A percentile compares a stretch with the other conserved stretches of the same genome.
Conservation (phyloP, 2,329 filamentous ascomycete species). For the Thyridium curvatum region DNA sequence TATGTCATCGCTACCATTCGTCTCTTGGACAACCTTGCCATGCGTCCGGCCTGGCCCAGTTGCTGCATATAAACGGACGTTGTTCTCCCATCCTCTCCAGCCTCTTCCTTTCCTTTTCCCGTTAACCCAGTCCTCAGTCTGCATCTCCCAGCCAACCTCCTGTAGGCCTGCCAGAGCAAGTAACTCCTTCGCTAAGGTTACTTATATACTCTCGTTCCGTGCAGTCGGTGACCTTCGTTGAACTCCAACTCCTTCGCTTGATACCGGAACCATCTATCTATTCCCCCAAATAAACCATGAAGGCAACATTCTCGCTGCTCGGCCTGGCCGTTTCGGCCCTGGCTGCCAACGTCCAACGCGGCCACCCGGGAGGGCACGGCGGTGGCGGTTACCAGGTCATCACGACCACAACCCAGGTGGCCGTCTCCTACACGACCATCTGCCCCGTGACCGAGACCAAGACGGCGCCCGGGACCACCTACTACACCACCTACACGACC, state of each 20-base stretch:
- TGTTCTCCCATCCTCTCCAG: constrained; percentile 4
- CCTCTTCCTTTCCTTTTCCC: constrained; percentile 8
- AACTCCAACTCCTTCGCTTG: constrained; percentile 1
- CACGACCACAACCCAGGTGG: constrained; percentile 20
- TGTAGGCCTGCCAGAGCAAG: constrained; percentile 11
- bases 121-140: no score
- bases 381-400: constrained; percentile 9
- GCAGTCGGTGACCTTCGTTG: constrained; percentile 10
- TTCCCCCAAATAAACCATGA: constrained; percentile 17
- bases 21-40: background rate
- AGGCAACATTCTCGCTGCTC: constrained; percentile 21
- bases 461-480: constrained; percentile 27
- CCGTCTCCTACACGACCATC: constrained; percentile 30
- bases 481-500: constrained; percentile 32
- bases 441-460: constrained; percentile 27
- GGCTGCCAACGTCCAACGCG: constrained; percentile 14
- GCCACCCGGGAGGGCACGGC: constrained; percentile 5
- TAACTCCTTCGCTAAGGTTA: constrained; percentile 22
- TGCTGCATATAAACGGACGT: constrained; percentile 1
- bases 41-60: background rate
- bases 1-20: constrained; percentile 1
- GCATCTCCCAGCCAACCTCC: constrained; percentile 7
- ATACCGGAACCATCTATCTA: background rate
- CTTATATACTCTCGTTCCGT: constrained; percentile 6
- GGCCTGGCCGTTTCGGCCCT: constrained; percentile 19